Evolutionary conservation across 148 eudicot species (phyloP), one percentile per base, ranked within the genome.

Genomic region (Vaccinium corymbosum): DNA sequence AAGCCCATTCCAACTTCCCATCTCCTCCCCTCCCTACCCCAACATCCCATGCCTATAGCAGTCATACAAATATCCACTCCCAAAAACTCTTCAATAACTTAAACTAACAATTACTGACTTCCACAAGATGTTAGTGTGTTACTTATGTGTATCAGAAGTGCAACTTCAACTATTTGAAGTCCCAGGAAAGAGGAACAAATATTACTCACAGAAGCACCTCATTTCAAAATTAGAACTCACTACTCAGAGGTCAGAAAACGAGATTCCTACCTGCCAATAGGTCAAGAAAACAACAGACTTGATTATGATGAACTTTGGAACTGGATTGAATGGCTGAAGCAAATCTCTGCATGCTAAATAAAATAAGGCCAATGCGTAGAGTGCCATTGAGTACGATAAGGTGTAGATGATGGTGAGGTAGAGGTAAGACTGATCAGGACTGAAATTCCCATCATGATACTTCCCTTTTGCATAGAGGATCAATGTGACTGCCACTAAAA

Each of bases 211-310:
- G 72, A 16, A 25, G 15, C 73, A 29, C 73, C 17, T 27, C 42
- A 68, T 29, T 12, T 68, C 73, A 68, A 68, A 68, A 27, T 13
- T 68, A 42, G 46, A 4, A 42, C 46, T 42, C 46, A 42, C 46
- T 42, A 42, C 46, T 42, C 46, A 42, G 46, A 42, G 6, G 46
- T 42, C 46, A 42, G 46, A 42, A 20, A 14, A 57, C 52, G 62
- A 82, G 70, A 52, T 12, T 12, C 57, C 10, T 91, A 92, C 99
- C 99, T 97, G 99, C 99, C 99, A 97, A 85, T 97, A 97, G 13
- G 99, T 97, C 87, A 97, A 91, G 88, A 97, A 97, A 72, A 97
- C 99, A 50, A 97, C 99, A 27, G 95, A 93, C 85, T 97, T 97
- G 86, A 97, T 97, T 78, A 97, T 89, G 85, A 97, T 92, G 68